Percentiles rank a stretch among this genome's conserved stretches.
Evolutionary conservation across 768 basidiomycete genomes (phyloP).

Genomic region (Agaricus blazei): DNA sequence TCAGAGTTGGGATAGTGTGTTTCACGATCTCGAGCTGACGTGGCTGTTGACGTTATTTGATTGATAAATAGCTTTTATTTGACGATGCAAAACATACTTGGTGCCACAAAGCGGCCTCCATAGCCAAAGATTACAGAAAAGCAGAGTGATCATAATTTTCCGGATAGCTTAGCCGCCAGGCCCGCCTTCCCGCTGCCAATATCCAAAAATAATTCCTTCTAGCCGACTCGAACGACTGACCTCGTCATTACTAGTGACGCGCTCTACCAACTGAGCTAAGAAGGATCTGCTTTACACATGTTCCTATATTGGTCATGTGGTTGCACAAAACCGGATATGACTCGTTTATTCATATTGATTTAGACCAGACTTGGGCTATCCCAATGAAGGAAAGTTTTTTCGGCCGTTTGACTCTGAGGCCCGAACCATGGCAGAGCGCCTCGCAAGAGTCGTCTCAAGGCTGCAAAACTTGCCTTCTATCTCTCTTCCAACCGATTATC

Average conservation of each 20-base stretch:
- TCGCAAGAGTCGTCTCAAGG: slow-evolving; percentile 54
- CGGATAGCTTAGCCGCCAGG: too few relatives aligned
- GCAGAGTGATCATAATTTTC: too few relatives aligned
- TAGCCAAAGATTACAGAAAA: background rate
- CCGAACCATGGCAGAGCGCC: slow-evolving; percentile 36
- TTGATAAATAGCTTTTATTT: too few relatives aligned
- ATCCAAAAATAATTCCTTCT: slow-evolving; percentile 20
- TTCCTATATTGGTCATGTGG: background rate
- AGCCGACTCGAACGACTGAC: slow-evolving; percentile 34
- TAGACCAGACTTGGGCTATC: background rate
- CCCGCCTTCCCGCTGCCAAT: too few relatives aligned
- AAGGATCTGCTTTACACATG: slow-evolving; percentile 21
- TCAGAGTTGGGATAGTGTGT: slow-evolving; percentile 47
- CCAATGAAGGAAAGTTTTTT: background rate
- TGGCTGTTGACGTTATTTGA: slow-evolving; percentile 27
- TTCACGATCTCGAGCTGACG: slow-evolving; percentile 47
- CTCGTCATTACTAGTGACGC: slow-evolving; percentile 50
- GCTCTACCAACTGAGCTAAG: slow-evolving; percentile 58
- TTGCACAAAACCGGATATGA: background rate
- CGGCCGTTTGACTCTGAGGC: background rate
- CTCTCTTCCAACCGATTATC: slow-evolving; percentile 94
- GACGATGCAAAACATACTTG: background rate
- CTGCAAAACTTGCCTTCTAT: slow-evolving; percentile 84
- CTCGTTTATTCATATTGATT: background rate
- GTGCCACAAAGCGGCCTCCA: slow-evolving; percentile 9